A percentile compares a stretch with the other conserved stretches of the same genome.
phyloP scores from a whole-genome alignment of 768 basidiomycete species.

The Mycena alexandri region DNA sequence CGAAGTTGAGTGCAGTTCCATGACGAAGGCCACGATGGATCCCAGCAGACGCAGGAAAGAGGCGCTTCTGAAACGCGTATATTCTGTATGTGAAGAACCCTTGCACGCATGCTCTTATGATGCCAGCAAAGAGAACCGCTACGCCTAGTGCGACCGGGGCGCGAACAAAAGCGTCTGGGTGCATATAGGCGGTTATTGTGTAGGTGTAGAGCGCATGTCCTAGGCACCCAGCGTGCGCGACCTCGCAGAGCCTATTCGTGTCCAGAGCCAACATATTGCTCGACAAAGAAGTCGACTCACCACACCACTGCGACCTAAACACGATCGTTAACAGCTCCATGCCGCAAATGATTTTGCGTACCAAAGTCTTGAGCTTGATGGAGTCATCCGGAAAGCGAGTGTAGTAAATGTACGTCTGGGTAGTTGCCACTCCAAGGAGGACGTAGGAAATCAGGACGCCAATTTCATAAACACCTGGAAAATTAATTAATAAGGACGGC shows the following conservation, averaged over 20 bases:
- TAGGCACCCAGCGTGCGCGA: constrained; percentile 12
- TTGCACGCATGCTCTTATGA: constrained; percentile 14
- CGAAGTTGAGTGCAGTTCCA: neutral
- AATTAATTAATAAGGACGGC: no score
- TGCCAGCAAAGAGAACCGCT: neutral
- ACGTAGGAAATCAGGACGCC: constrained; percentile 4
- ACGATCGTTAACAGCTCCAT: neutral
- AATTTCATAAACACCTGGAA: no score
- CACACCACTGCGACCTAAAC: constrained; percentile 21
- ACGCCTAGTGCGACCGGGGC: neutral
- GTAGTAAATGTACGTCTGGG: constrained; percentile 15
- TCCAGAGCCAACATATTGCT: no score
- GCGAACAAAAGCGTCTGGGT: neutral
- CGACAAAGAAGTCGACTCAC: constrained; percentile 7
- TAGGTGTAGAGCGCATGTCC: constrained; percentile 5
- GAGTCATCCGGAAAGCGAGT: constrained; percentile 15
- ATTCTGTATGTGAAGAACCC: constrained; percentile 19
- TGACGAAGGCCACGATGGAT: neutral
- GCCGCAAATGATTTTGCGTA: neutral
- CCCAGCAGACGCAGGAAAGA: neutral
- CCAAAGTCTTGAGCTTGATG: constrained; percentile 12
- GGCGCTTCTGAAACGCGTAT: constrained; percentile 1
- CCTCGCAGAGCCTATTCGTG: constrained; percentile 17
- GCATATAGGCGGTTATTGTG: constrained; percentile 14
- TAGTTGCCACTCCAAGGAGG: constrained; percentile 14